Conservation (phyloP, 2,329 filamentous ascomycete genomes). For the Verticillium zaregamsianum region DNA sequence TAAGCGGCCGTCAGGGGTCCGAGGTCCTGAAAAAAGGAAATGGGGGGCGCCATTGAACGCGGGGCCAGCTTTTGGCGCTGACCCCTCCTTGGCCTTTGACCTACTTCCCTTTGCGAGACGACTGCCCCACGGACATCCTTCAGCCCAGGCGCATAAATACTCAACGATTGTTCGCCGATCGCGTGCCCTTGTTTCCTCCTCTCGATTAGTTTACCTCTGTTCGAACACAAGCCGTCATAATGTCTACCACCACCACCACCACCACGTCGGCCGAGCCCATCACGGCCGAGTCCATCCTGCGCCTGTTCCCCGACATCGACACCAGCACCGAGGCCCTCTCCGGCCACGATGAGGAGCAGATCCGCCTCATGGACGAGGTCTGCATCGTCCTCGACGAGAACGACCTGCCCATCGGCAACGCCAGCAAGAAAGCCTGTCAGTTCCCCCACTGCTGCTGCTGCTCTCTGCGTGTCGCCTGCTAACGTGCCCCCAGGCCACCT, state of each 20-base stretch:
- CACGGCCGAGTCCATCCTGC: slow-evolving; percentile 80
- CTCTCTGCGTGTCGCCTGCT: slow-evolving; percentile 32
- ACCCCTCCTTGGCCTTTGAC: neutral
- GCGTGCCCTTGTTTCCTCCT: neutral
- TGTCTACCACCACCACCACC: slow-evolving; percentile 34
- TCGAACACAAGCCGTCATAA: slow-evolving; percentile 6
- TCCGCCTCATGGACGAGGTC: slow-evolving; percentile 96
- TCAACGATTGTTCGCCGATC: neutral
- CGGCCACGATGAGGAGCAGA: slow-evolving; percentile 96
- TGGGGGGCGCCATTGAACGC: neutral
- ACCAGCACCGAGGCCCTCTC: slow-evolving; percentile 70
- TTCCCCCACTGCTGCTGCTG: slow-evolving; percentile 16
- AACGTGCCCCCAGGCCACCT: slow-evolving; percentile 68
- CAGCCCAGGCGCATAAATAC: neutral
- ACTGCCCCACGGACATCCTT: slow-evolving; percentile 1
- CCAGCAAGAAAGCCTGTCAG: slow-evolving; percentile 96
- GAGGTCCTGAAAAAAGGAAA: neutral
- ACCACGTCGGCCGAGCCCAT: slow-evolving; percentile 57
- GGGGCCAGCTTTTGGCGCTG: neutral
- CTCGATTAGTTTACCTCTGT: neutral
- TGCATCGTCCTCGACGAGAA: slow-evolving; percentile 96
- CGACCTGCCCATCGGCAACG: slow-evolving; percentile 88
- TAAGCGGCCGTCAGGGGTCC: neutral
- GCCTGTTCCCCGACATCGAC: slow-evolving; percentile 81
- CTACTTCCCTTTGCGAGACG: neutral